Evolutionary conservation across 768 basidiomycete genomes (phyloP), one percentile per base, ranked within the genome.

Genomic region (Phylloporus scabripes): DNA sequence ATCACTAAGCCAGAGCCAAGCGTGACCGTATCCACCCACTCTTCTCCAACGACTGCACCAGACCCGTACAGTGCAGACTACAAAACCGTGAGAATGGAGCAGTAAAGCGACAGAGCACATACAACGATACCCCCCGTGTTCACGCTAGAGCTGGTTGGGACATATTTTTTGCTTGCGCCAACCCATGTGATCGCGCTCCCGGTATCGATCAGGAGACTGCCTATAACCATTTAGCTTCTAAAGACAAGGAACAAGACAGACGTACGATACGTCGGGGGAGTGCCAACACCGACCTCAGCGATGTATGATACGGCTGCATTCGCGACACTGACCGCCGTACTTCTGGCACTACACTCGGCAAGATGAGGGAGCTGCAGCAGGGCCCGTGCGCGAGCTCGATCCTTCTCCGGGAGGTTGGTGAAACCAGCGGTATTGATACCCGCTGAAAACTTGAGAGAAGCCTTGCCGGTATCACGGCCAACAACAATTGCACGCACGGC

Each of bases 101-200:
- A 12, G 14, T 26, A 21, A 7, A 33, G n/a, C n/a, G n/a, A n/a
- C n/a, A n/a, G n/a, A n/a, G n/a, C 4, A 58, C 62, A 10, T 54
- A 65, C 63, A n/a, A 68, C 46, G 11, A 31, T 23, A 5, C 36
- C 41, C 3, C 60, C 62, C 17, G 62, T 65, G 45, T 54, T 29
- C 9, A 41, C 14, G 21, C 62, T 60, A 4, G 52, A 51, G 28
- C 21, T 54, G 3, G 63, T 60, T 7, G 47, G 45, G 9, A 36
- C 20, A 33, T 66, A 69, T 33, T 29, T 12, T 0, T 46, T 41
- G 17, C 23, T 48, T 14, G 66, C 64, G 43, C 67, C 67, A 9
- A 69, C 31, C 64, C 66, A 69, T 2, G 68, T 69, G 24, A 60
- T 61, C 3, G 64, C 53, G 44, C 67, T 70, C 42, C 67, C 67